Conservation (phyloP, 345 rosid genomes). For the Viola odorata region DNA sequence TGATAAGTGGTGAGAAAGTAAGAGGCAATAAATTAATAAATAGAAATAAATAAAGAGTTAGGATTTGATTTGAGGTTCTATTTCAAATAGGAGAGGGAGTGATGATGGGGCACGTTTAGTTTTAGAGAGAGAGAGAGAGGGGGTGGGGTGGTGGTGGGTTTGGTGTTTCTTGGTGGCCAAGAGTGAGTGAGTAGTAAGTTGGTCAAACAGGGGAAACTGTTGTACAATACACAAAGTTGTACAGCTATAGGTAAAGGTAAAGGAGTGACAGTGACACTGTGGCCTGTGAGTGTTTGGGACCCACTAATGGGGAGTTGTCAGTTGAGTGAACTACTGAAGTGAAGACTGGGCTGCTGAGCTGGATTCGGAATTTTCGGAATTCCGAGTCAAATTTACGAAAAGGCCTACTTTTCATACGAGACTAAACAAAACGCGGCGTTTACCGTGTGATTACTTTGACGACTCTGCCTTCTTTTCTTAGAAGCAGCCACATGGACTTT, state of each 20-base stretch:
- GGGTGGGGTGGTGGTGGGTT: neutral
- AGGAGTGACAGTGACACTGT: too few relatives aligned
- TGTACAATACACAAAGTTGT: neutral
- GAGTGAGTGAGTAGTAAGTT: slow-evolving; percentile 21
- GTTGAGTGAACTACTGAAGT: neutral
- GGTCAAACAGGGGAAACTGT: slow-evolving; percentile 31
- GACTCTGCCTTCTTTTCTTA: neutral
- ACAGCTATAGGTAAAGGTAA: too few relatives aligned
- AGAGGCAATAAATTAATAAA: slow-evolving; percentile 3
- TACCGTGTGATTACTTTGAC: too few relatives aligned
- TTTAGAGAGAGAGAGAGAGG: too few relatives aligned
- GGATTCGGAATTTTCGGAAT: neutral
- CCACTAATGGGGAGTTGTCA: too few relatives aligned
- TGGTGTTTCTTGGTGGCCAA: slow-evolving; percentile 31
- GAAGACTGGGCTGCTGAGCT: slow-evolving; percentile 8
- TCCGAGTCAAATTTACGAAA: slow-evolving; percentile 21
- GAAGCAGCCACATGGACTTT: slow-evolving; percentile 17
- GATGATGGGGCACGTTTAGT: too few relatives aligned
- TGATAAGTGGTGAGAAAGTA: slow-evolving; percentile 43
- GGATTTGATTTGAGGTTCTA: neutral
- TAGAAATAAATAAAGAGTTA: neutral
- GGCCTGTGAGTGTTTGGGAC: too few relatives aligned
- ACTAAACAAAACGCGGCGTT: slow-evolving; percentile 10
- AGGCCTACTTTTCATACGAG: neutral
- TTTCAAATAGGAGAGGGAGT: neutral